Evolutionary conservation across 2,329 filamentous ascomycete genomes (phyloP).

Genomic region (Colletotrichum sp.): DNA sequence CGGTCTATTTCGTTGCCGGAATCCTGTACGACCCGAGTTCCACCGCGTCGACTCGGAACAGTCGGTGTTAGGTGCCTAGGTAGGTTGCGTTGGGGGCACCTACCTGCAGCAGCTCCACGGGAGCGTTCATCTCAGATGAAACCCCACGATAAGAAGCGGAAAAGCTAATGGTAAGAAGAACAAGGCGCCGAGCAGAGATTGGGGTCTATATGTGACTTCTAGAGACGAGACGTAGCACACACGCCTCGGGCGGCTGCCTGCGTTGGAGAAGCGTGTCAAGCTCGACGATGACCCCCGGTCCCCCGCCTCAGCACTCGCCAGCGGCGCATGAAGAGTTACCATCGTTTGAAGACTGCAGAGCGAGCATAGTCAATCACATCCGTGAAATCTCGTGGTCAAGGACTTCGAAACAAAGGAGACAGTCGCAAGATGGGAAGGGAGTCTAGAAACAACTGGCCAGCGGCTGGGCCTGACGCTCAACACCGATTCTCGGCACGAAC

Average conservation of each 20-base stretch:
- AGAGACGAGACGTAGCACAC: neutral
- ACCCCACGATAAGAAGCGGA: neutral
- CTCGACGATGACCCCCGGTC: neutral
- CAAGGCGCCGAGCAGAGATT: neutral
- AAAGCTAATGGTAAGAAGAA: neutral
- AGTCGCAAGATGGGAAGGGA: constrained; percentile 1
- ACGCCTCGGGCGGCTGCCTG: neutral
- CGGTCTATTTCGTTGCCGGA: neutral
- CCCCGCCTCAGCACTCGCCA: neutral
- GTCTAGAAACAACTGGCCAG: constrained; percentile 10
- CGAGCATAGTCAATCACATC: constrained; percentile 1
- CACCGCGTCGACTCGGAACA: neutral
- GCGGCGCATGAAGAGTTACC: neutral
- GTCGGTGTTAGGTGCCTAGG: neutral
- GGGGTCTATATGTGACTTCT: constrained; percentile 15
- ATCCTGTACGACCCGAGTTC: neutral
- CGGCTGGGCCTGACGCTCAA: neutral
- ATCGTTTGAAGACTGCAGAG: constrained; percentile 3
- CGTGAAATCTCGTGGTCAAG: neutral
- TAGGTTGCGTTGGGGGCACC: neutral
- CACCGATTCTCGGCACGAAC: neutral
- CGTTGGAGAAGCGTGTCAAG: constrained; percentile 16
- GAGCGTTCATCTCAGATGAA: neutral
- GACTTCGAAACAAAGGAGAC: constrained; percentile 13
- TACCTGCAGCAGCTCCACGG: neutral